Conservation (phyloP, 2,329 filamentous ascomycete species). For the Dendryphion nanum region DNA sequence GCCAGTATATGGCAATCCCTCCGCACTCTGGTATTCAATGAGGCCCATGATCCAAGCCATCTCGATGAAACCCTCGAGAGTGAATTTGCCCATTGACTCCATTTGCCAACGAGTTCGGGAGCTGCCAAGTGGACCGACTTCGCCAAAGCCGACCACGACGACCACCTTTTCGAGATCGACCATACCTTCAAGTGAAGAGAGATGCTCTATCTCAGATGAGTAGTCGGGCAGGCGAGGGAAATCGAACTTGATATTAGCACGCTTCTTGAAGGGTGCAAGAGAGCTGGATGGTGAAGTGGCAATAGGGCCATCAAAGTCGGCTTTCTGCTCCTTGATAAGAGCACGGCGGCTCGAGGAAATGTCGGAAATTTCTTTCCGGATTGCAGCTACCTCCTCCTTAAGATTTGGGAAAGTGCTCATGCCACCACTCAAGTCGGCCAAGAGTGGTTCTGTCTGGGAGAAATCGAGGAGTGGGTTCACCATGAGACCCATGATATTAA, state of each 20-base stretch:
- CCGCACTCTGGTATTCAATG: slow-evolving; percentile 77
- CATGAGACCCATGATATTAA: slow-evolving; percentile 39
- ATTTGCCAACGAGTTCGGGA: slow-evolving; percentile 88
- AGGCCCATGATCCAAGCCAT: slow-evolving; percentile 95
- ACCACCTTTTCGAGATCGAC: slow-evolving; percentile 39
- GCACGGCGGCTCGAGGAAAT: slow-evolving; percentile 8
- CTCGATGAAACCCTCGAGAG: slow-evolving; percentile 81
- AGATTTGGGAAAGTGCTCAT: slow-evolving; percentile 22
- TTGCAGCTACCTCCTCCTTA: slow-evolving; percentile 10
- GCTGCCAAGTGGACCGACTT: slow-evolving; percentile 72
- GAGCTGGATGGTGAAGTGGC: not conserved
- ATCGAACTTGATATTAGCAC: slow-evolving; percentile 6
- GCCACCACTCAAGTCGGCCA: slow-evolving; percentile 42
- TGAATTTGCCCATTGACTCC: slow-evolving; percentile 84
- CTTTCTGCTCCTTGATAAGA: slow-evolving; percentile 8
- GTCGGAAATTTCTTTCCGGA: slow-evolving; percentile 10
- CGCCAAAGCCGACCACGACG: slow-evolving; percentile 42
- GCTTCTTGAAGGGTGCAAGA: slow-evolving; percentile 2
- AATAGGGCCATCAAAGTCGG: slow-evolving; percentile 4
- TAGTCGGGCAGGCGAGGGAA: slow-evolving; percentile 8
- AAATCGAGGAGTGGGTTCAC: slow-evolving; percentile 25
- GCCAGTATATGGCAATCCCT: slow-evolving; percentile 51
- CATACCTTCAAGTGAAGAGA: slow-evolving; percentile 32
- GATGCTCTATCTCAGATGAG: slow-evolving; percentile 3
- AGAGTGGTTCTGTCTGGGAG: slow-evolving; percentile 36